phyloP scores from a whole-genome alignment of 2,329 filamentous ascomycete genomes.

The Aurifilum marmelostoma region DNA sequence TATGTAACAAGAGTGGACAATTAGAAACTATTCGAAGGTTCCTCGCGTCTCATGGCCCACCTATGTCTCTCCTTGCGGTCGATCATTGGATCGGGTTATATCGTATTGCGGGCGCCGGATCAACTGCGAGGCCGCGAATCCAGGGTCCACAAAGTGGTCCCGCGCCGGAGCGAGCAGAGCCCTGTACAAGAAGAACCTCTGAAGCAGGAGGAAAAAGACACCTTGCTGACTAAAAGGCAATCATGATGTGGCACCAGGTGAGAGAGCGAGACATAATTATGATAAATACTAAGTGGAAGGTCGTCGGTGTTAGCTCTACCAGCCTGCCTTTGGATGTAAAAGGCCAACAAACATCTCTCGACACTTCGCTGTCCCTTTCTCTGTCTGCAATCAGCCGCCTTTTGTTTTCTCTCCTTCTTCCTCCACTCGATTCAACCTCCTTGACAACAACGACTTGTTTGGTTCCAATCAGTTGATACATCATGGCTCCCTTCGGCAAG shows the following conservation, averaged over 20 bases:
- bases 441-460: no score
- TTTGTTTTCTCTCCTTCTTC: neutral
- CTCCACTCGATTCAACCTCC: no score
- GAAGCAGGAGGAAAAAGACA: neutral
- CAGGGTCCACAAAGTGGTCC: neutral
- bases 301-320: neutral
- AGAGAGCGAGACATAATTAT: neutral
- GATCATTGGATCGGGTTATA: slow-evolving; percentile 17
- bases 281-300: neutral
- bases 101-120: neutral
- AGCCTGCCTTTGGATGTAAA: neutral
- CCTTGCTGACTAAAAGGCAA: slow-evolving; percentile 1
- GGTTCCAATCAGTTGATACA: slow-evolving; percentile 11
- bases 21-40: neutral
- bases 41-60: slow-evolving; percentile 10
- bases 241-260: neutral
- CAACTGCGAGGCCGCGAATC: neutral
- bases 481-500: slow-evolving; percentile 46
- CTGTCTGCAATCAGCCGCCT: neutral
- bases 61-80: neutral
- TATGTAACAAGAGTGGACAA: neutral
- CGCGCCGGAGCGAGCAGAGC: neutral
- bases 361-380: neutral
- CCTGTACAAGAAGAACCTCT: neutral
- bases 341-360: neutral